Evolutionary conservation across 2,329 filamentous ascomycete genomes (phyloP).

Genomic region (Westerdykella sp.): DNA sequence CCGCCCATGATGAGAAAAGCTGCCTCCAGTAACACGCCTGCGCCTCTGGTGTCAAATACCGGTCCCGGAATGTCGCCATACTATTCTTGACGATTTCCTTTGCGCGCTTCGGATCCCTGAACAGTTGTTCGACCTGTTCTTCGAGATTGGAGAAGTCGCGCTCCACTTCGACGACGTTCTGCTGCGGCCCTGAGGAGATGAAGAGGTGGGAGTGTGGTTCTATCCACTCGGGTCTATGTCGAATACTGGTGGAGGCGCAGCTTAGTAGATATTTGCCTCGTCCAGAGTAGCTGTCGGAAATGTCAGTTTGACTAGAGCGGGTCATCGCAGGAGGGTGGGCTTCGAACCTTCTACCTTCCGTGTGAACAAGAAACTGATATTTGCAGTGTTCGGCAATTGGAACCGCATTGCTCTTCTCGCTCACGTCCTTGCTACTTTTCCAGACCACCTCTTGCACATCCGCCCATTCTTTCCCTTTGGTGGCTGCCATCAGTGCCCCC

Average conservation of each 20-base stretch:
- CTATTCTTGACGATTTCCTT: slow-evolving; percentile 47
- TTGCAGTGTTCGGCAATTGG: slow-evolving; percentile 17
- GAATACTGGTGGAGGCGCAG: slow-evolving; percentile 6
- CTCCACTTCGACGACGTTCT: slow-evolving; percentile 47
- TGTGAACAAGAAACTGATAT: slow-evolving; percentile 42
- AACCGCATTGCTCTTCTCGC: slow-evolving; percentile 2
- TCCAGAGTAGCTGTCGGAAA: background rate
- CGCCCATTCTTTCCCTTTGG: slow-evolving; percentile 11
- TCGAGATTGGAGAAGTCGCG: slow-evolving; percentile 40
- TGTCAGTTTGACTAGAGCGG: background rate
- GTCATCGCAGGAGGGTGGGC: too few relatives aligned
- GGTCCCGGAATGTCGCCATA: slow-evolving; percentile 45
- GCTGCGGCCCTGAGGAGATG: slow-evolving; percentile 13
- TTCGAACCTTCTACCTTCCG: slow-evolving; percentile 36
- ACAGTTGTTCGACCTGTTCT: slow-evolving; percentile 36
- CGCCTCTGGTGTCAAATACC: slow-evolving; percentile 50
- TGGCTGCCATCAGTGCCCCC: slow-evolving; percentile 6
- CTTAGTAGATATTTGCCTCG: slow-evolving; percentile 1
- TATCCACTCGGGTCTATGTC: slow-evolving; percentile 14
- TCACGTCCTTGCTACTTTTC: slow-evolving; percentile 10
- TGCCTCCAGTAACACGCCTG: slow-evolving; percentile 53
- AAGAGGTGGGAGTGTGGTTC: slow-evolving; percentile 12
- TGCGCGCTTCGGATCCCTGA: slow-evolving; percentile 41
- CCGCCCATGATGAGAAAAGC: slow-evolving; percentile 36
- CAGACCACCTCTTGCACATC: slow-evolving; percentile 13